Conservation (phyloP, 306 rosid genomes). For the Urtica urens region DNA sequence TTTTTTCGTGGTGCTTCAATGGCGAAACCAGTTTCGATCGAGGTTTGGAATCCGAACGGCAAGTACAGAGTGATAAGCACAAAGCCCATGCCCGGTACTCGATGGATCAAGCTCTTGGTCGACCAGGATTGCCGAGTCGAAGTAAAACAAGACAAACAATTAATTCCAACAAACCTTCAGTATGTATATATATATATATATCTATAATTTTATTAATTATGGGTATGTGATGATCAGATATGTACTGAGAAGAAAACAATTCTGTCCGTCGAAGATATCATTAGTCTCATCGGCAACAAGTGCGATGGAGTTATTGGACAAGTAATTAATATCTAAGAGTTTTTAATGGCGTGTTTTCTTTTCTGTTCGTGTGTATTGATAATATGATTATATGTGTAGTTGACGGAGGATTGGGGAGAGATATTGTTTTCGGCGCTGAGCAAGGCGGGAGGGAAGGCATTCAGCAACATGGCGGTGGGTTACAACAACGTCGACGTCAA, state of each 20-base stretch:
- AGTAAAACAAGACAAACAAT: too few species aligned
- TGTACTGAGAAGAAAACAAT: slow-evolving; percentile 93
- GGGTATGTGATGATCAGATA: slow-evolving; percentile 36
- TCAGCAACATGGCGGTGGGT: slow-evolving; percentile 99
- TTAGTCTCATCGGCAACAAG: slow-evolving; percentile 81
- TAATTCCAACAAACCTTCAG: too few species aligned
- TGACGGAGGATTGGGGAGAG: slow-evolving; percentile 99
- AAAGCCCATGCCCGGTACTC: slow-evolving; percentile 95
- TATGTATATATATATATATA: too few species aligned
- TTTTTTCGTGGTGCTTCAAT: slow-evolving; percentile 21
- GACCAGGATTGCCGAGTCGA: slow-evolving; percentile 89
- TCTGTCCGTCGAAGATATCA: slow-evolving; percentile 81
- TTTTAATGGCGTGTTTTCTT: neutral
- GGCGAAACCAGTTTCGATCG: slow-evolving; percentile 88
- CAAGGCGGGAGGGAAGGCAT: slow-evolving; percentile 92
- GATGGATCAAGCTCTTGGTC: slow-evolving; percentile 90
- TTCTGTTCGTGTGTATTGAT: neutral
- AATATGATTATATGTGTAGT: slow-evolving; percentile 25
- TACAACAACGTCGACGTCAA: slow-evolving; percentile 85
- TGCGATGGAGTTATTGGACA: slow-evolving; percentile 98
- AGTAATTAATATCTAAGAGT: slow-evolving; percentile 27
- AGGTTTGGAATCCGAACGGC: slow-evolving; percentile 91
- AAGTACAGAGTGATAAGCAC: slow-evolving; percentile 96
- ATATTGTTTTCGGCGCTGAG: slow-evolving; percentile 86
- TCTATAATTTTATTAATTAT: too few species aligned